Evolutionary conservation across 2,329 filamentous ascomycete species (phyloP).

Genomic region (Fusarium oxysporum): DNA sequence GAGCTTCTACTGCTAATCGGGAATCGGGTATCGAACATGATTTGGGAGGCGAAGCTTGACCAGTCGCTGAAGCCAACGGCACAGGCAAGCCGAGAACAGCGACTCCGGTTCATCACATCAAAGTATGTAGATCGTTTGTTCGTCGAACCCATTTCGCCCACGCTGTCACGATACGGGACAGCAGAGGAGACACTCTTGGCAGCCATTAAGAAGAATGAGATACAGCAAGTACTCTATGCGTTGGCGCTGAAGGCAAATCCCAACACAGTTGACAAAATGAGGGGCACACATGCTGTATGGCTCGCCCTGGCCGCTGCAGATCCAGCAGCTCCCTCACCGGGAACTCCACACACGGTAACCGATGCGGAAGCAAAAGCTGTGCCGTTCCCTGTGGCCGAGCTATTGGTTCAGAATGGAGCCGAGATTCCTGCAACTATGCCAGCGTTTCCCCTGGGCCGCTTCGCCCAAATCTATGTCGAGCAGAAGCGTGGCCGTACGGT

Average conservation of each 20-base stretch:
- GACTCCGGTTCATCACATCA: slow-evolving; percentile 92
- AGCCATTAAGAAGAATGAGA: slow-evolving; percentile 95
- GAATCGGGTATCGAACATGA: slow-evolving; percentile 94
- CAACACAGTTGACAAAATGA: slow-evolving; percentile 85
- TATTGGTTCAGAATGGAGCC: slow-evolving; percentile 93
- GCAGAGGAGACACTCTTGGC: slow-evolving; percentile 90
- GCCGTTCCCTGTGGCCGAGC: slow-evolving; percentile 89
- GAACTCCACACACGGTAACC: slow-evolving; percentile 56
- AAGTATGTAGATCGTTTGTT: slow-evolving; percentile 91
- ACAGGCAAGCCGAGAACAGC: slow-evolving; percentile 86
- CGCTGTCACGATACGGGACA: slow-evolving; percentile 79
- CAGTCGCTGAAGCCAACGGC: slow-evolving; percentile 77
- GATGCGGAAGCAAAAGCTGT: slow-evolving; percentile 64
- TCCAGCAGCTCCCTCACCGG: slow-evolving; percentile 78
- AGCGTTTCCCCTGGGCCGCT: slow-evolving; percentile 84
- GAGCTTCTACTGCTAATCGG: slow-evolving; percentile 92
- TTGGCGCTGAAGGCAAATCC: slow-evolving; percentile 88
- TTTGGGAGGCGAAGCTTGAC: slow-evolving; percentile 92
- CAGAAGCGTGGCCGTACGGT: slow-evolving; percentile 70
- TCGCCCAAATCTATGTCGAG: slow-evolving; percentile 86
- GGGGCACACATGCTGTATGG: slow-evolving; percentile 89
- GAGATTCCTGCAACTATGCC: slow-evolving; percentile 82
- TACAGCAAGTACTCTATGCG: slow-evolving; percentile 91
- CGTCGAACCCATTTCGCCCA: slow-evolving; percentile 81
- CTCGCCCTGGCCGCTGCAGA: slow-evolving; percentile 93